Evolutionary conservation across 2,329 filamentous ascomycete genomes (phyloP), one percentile per base, ranked within the genome.

Genomic region (Penicillium expansum): DNA sequence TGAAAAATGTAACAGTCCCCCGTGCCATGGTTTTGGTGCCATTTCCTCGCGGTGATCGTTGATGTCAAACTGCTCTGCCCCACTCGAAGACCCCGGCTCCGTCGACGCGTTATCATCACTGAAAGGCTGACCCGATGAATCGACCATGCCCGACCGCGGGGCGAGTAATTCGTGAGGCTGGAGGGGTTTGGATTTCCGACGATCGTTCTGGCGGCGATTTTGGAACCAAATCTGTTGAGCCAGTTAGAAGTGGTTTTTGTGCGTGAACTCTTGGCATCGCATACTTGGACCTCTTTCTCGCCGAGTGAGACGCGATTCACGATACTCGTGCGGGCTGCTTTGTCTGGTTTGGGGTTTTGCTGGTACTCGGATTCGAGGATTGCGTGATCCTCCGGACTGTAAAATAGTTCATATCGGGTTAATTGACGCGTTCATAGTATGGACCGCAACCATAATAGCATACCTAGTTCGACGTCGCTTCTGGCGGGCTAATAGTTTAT

Each of bases 221-320:
- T 97, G 93, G 77, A 97, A 97, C 93, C 93, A 97, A 67, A 97
- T 96, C 93, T 97, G 60, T 48, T 43, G 29, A 39, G 59, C 44
- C 55, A 52, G 51, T 55, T 52, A 61, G 56, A 49, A 38, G 55
- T 55, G 45, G 33, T 51, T 61, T 76, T 69, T 74, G 67, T 22
- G 48, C 18, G 64, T 65, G 59, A 58, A 44, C 55, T 61, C 55
- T 60, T 62, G 49, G 48, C 54, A 59, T 60, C 57, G 55, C 87
- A 75, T 79, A 96, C 93, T 86, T 97, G 93, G 37, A 97, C 91
- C 79, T 97, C 92, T 75, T 96, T 97, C 78, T 97, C 92, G 64
- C 90, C 93, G 62, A 97, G 82, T 24, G 90, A 89, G 59, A 97
- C 92, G 75, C 87, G 89, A 76, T 85, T 84, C 58, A 95, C 91